Conservation (phyloP, 176 grass and related monocot genomes). For the Otatea glauca region DNA sequence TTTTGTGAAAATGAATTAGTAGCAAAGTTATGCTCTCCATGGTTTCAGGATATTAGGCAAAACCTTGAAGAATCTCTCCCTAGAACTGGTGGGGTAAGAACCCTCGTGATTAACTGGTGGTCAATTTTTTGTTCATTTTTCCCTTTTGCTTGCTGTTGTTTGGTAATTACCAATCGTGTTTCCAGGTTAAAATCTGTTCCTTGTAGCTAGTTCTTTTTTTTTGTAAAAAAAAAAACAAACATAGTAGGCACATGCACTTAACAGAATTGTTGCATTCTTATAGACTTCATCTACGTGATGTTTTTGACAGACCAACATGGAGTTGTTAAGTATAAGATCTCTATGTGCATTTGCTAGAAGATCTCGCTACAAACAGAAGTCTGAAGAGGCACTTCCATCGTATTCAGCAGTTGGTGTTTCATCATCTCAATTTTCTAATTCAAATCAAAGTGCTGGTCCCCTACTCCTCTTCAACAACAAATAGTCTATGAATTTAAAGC, state of each 20-base stretch:
- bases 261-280: neutral
- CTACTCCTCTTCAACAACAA: slow-evolving; percentile 35
- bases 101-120: slow-evolving; percentile 63
- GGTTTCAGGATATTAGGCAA: slow-evolving; percentile 73
- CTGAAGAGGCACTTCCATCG: slow-evolving; percentile 66
- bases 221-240: too few relatives aligned
- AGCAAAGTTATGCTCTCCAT: slow-evolving; percentile 21
- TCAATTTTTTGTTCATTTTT: slow-evolving; percentile 72
- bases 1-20: slow-evolving; percentile 27
- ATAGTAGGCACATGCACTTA: slow-evolving; percentile 4
- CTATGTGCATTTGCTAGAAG: slow-evolving; percentile 63
- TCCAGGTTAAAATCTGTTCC: slow-evolving; percentile 62
- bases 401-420: slow-evolving; percentile 77
- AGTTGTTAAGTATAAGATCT: slow-evolving; percentile 50
- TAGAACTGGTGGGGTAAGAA: slow-evolving; percentile 78
- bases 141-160: slow-evolving; percentile 68
- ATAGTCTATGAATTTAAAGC: slow-evolving; percentile 16
- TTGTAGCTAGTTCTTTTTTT: slow-evolving; percentile 23
- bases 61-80: slow-evolving; percentile 85
- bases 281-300: neutral
- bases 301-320: slow-evolving; percentile 72
- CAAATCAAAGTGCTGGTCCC: slow-evolving; percentile 72
- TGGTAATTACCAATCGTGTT: slow-evolving; percentile 76
- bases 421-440: slow-evolving; percentile 66
- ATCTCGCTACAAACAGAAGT: slow-evolving; percentile 66